These are phyloP conservation scores for Oryza australiensis DNA, from an alignment of 176 grass and related monocot genomes.

Conservation along the genomic window DNA sequence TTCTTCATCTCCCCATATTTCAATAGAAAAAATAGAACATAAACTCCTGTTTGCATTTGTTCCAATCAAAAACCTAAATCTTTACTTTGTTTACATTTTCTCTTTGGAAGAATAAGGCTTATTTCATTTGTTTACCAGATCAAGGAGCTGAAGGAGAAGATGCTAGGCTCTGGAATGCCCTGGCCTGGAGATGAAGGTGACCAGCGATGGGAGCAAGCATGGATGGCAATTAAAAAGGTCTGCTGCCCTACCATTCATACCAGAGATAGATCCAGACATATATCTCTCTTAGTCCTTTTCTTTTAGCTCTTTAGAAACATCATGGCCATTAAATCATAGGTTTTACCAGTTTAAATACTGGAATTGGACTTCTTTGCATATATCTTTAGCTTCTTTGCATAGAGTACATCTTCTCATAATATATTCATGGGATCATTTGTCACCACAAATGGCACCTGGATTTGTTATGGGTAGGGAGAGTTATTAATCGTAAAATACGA, in stretches of 20 bases:
- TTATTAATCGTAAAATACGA: slow-evolving; percentile 11
- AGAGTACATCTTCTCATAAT: background rate
- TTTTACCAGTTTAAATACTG: slow-evolving; percentile 3
- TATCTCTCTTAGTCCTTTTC: background rate
- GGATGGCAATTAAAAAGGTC: slow-evolving; percentile 94
- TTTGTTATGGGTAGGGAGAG: slow-evolving; percentile 2
- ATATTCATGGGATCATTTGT: slow-evolving; percentile 14
- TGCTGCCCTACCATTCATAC: slow-evolving; percentile 20
- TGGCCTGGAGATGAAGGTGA: slow-evolving; percentile 97
- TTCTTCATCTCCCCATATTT: background rate
- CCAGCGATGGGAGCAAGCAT: slow-evolving; percentile 85
- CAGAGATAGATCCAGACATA: background rate
- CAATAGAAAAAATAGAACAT: background rate
- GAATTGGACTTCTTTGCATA: background rate
- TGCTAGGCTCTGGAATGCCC: slow-evolving; percentile 83
- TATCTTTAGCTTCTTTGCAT: background rate
- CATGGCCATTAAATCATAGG: background rate
- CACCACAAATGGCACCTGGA: slow-evolving; percentile 1
- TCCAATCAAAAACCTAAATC: slow-evolving; percentile 23
- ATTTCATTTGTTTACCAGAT: slow-evolving; percentile 61
- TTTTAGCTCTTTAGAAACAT: slow-evolving; percentile 14
- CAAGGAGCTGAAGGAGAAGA: slow-evolving; percentile 81
- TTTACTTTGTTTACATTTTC: slow-evolving; percentile 8
- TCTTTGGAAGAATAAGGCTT: slow-evolving; percentile 1
- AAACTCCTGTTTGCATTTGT: background rate